Evolutionary conservation across 352 stramenopile genomes (phyloP), one percentile per base, ranked within the genome.

Genomic region (Globisporangium uncinulatum): DNA sequence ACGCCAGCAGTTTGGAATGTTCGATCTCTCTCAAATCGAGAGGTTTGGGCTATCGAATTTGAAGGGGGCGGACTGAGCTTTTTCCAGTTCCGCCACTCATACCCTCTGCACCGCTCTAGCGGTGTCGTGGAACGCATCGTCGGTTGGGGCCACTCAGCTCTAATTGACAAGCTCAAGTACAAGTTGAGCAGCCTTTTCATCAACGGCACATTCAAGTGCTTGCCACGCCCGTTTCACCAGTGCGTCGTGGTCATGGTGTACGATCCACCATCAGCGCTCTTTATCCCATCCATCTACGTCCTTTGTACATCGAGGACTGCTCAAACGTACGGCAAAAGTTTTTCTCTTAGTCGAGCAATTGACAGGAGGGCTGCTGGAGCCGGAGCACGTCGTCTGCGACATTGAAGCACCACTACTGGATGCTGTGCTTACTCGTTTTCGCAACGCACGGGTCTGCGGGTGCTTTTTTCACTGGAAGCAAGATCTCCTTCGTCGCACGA

Each of bases 381-480:
- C 19, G 4, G 44, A 34, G 8, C 44, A 9, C 1, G 20, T 49
- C 2, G 44, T 49, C 5, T n/a, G 44, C 6, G n/a, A 31, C 19
- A 17, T 49, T 13, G 20, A 49, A 49, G 6, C n/a, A 4, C n/a
- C 44, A 1, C 14, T 49, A 20, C 21, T 49, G 19, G n/a, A 15
- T 31, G 44, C 44, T 0, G n/a, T 32, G 7, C 44, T 20, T 6
- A 21, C n/a, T 6, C 11, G 11, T 19, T 49, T 49, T 17, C 44
- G n/a, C 10, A 21, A 32, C 44, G n/a, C 13, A 20, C 0, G 9
- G 6, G 6, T 49, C 15, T 2, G 21, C 44, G 44, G 19, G 19
- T 32, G 44, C 13, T 24, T n/a, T 6, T 49, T 49, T 9, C 44
- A 49, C 44, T 32, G 44, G 44, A 49, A 49, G 19, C 44, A 49